These are phyloP conservation scores for Aspergillus sp. DNA, from an alignment of 2,329 filamentous ascomycete species.

Conservation along the genomic window DNA sequence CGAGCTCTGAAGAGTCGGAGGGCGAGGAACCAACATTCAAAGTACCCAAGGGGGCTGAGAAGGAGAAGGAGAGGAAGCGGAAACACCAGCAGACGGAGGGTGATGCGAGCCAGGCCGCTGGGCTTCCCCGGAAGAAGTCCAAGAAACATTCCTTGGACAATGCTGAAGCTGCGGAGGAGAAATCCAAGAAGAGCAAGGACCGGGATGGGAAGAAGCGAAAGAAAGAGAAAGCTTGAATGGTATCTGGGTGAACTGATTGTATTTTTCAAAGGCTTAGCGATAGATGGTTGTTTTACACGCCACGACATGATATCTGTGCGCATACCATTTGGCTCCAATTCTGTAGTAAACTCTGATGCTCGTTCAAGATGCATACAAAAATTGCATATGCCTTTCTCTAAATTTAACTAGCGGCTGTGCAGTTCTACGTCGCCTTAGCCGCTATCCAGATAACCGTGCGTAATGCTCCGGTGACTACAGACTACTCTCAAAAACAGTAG, in stretches of 20 bases:
- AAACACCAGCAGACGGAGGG: constrained; percentile 36
- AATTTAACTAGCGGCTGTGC: too few species aligned
- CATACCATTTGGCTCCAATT: background rate
- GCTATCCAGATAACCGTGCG: too few species aligned
- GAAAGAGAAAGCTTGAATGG: constrained; percentile 37
- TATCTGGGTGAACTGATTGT: constrained; percentile 24
- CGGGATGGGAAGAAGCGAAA: constrained; percentile 43
- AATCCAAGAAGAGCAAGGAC: constrained; percentile 37
- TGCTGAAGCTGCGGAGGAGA: constrained; percentile 27
- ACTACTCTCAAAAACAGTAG: too few species aligned
- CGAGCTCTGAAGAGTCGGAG: constrained; percentile 40
- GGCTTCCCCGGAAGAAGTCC: constrained; percentile 39
- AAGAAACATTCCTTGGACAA: constrained; percentile 35
- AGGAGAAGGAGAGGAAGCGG: constrained; percentile 39
- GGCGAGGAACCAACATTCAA: constrained; percentile 34
- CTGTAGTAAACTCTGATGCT: too few species aligned
- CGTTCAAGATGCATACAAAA: too few species aligned
- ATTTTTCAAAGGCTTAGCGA: constrained; percentile 19
- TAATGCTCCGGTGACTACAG: too few species aligned
- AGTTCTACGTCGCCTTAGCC: too few species aligned
- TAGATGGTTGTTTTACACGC: constrained; percentile 33
- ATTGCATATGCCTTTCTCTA: too few species aligned
- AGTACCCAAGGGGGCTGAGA: constrained; percentile 24
- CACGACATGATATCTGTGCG: constrained; percentile 14
- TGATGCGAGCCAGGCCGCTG: constrained; percentile 24